Evolutionary conservation across 805 yeast genomes (phyloP).

Genomic region (Ogataea nakhonphanomensis): DNA sequence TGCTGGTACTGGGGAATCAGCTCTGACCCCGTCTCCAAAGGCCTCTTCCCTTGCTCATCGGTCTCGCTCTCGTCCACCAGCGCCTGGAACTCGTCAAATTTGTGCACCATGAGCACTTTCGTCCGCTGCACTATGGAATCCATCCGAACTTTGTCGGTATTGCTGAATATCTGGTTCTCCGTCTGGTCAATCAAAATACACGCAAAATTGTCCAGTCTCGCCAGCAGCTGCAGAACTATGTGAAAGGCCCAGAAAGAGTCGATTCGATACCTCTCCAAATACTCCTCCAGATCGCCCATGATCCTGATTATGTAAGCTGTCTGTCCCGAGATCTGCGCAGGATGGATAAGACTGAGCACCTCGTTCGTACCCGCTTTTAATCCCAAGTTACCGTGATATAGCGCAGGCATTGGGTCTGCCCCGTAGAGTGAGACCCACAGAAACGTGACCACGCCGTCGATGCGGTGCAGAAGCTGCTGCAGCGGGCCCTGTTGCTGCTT

Average conservation of each 20-base stretch:
- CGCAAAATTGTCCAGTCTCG: slow-evolving; percentile 31
- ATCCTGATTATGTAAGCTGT: slow-evolving; percentile 57
- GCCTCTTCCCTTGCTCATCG: slow-evolving; percentile 9
- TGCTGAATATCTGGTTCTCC: slow-evolving; percentile 19
- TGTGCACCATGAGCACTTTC: slow-evolving; percentile 25
- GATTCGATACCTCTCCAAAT: slow-evolving; percentile 39
- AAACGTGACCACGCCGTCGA: slow-evolving; percentile 48
- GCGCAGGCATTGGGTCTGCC: slow-evolving; percentile 27
- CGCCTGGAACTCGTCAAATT: slow-evolving; percentile 30
- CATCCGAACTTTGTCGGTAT: slow-evolving; percentile 35
- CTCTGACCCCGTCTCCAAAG: slow-evolving; percentile 3
- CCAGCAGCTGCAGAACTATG: slow-evolving; percentile 21
- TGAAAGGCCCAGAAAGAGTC: slow-evolving; percentile 24
- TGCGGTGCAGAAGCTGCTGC: slow-evolving; percentile 40
- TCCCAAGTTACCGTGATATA: slow-evolving; percentile 25
- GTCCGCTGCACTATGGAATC: slow-evolving; percentile 32
- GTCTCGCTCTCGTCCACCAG: slow-evolving; percentile 5
- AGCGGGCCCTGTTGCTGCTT: slow-evolving; percentile 12
- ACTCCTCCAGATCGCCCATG: slow-evolving; percentile 67
- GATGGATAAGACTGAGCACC: slow-evolving; percentile 15
- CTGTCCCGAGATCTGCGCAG: slow-evolving; percentile 48
- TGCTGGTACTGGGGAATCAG: slow-evolving; percentile 22
- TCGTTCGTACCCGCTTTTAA: not conserved
- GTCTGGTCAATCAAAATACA: slow-evolving; percentile 29
- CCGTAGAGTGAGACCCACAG: slow-evolving; percentile 57